These are phyloP conservation scores for Amylostereum areolatum DNA, from an alignment of 1,284 basidiomycete genomes.

Conservation along the genomic window DNA sequence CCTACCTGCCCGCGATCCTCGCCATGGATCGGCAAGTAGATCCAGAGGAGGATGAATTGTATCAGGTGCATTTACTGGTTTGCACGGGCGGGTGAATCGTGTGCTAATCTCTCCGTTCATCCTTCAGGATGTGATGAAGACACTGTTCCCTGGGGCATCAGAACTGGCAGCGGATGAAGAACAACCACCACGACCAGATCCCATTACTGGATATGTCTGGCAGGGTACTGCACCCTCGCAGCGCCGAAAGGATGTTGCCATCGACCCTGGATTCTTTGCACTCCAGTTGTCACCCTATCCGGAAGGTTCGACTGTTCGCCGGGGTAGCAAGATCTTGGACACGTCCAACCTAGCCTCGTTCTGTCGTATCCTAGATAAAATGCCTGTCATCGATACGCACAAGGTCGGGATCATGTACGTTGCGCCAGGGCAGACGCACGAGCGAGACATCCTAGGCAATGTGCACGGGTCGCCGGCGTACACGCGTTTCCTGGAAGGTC, in stretches of 20 bases:
- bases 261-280: constrained; percentile 86
- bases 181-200: constrained; percentile 43
- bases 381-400: constrained; percentile 96
- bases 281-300: constrained; percentile 87
- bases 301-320: constrained; percentile 29
- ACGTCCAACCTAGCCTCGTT: constrained; percentile 45
- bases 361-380: constrained; percentile 74
- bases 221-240: constrained; percentile 80
- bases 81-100: no score
- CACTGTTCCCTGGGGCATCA: constrained; percentile 12
- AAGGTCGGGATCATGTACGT: constrained; percentile 97
- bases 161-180: constrained; percentile 12
- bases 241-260: constrained; percentile 74
- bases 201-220: constrained; percentile 82
- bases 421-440: constrained; percentile 83
- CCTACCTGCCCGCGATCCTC: constrained; percentile 66
- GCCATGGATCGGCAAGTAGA: constrained; percentile 60
- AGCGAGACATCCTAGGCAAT: constrained; percentile 87
- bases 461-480: constrained; percentile 93
- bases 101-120: neutral
- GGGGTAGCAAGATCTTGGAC: constrained; percentile 49
- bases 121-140: constrained; percentile 10
- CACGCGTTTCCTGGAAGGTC: constrained; percentile 84
- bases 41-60: constrained; percentile 15
- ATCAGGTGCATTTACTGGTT: constrained; percentile 12